Conservation (phyloP, 2,329 filamentous ascomycete species). For the Colletotrichum sp. region DNA sequence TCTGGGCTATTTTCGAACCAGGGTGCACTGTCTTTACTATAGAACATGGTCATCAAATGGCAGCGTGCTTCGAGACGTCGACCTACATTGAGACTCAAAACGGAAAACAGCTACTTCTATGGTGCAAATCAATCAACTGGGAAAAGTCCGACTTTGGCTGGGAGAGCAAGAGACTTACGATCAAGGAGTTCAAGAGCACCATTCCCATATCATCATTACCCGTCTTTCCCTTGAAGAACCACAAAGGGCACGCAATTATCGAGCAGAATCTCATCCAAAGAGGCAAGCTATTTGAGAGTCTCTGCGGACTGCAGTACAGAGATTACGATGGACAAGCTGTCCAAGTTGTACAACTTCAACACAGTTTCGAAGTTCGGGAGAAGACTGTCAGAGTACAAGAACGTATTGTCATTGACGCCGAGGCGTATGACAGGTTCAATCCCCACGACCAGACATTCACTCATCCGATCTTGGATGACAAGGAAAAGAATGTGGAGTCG, state of each 20-base stretch:
- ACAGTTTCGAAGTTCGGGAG: neutral
- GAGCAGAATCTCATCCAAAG: neutral
- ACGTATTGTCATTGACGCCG: conserved; percentile 7
- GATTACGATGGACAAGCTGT: neutral
- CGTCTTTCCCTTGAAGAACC: neutral
- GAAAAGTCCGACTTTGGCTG: neutral
- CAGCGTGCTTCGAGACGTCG: neutral
- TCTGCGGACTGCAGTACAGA: neutral
- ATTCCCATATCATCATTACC: neutral
- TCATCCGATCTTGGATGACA: conserved; percentile 35
- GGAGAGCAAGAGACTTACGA: neutral
- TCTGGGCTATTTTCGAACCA: neutral
- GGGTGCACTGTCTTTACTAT: neutral
- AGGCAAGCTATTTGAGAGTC: neutral
- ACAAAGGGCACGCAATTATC: neutral
- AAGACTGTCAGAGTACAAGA: neutral
- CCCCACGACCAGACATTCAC: neutral
- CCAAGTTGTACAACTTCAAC: neutral
- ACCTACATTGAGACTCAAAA: neutral
- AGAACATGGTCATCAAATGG: neutral
- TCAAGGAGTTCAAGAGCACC: neutral
- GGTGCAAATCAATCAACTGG: neutral
- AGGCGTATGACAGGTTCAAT: conserved; percentile 16
- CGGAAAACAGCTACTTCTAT: neutral
- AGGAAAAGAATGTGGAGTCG: neutral